Conservation (phyloP, 768 basidiomycete genomes). For the Lactarius hatsudake region DNA sequence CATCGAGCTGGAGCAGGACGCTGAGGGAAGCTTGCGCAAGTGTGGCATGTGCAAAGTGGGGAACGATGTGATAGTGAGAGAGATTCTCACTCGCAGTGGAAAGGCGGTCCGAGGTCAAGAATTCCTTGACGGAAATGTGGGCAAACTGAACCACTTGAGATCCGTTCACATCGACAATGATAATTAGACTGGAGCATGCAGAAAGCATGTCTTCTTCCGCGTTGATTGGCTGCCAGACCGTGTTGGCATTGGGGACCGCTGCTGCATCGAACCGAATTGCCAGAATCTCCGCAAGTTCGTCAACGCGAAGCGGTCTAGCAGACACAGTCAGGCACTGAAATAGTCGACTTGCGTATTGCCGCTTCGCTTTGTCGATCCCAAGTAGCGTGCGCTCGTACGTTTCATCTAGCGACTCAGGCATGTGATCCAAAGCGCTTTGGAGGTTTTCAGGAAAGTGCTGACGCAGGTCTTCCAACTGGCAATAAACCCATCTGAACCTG, state of each 20-base stretch:
- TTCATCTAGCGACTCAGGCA: background rate
- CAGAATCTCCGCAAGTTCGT: background rate
- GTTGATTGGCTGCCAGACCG: background rate
- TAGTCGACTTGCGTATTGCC: background rate
- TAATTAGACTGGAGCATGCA: background rate
- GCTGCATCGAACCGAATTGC: background rate
- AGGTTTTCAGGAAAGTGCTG: background rate
- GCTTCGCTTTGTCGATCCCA: background rate
- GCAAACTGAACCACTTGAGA: no score
- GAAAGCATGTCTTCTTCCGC: background rate
- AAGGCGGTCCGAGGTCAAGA: slow-evolving; percentile 2
- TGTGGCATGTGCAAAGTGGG: background rate
- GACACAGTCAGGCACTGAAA: background rate
- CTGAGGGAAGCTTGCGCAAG: background rate
- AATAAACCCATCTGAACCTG: slow-evolving; percentile 6
- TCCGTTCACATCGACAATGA: background rate
- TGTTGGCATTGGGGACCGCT: background rate
- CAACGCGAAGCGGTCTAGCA: background rate
- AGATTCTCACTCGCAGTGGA: no score
- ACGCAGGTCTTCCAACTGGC: background rate
- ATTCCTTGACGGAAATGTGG: background rate
- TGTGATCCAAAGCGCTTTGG: background rate
- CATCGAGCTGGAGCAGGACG: background rate
- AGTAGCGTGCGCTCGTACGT: background rate
- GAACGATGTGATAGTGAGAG: background rate